Conservation (phyloP, 2,329 filamentous ascomycete genomes). For the Monilinia fructicola region DNA sequence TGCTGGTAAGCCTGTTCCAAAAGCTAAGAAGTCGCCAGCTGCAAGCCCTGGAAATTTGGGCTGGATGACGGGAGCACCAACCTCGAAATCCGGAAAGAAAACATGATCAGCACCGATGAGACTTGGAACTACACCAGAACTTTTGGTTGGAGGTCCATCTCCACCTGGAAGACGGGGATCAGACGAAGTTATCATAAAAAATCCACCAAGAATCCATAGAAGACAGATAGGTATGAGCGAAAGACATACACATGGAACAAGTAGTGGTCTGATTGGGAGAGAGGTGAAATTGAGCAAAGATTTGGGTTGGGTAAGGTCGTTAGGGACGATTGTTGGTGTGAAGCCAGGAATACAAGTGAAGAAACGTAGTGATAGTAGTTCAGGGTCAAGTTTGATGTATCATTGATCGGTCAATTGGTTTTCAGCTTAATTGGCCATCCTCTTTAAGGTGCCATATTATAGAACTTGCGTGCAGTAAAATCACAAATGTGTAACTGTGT, state of each 20-base stretch:
- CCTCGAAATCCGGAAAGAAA: background rate
- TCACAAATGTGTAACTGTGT: background rate
- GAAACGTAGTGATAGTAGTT: background rate
- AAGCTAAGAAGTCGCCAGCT: background rate
- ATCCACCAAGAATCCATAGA: background rate
- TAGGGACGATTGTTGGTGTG: constrained; percentile 17
- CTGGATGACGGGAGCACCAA: background rate
- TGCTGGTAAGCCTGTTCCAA: background rate
- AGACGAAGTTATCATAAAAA: background rate
- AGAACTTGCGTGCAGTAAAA: background rate
- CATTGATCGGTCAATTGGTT: background rate
- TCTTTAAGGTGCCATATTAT: background rate
- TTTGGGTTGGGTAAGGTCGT: constrained; percentile 11
- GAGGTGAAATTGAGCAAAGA: background rate
- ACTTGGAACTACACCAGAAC: background rate
- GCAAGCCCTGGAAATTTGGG: background rate
- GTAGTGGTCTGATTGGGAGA: background rate
- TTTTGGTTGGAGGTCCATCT: too few relatives aligned
- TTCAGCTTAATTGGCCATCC: background rate
- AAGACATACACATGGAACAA: background rate
- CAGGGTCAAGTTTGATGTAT: background rate
- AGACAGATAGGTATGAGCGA: constrained; percentile 1
- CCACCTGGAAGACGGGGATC: background rate
- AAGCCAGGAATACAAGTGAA: constrained; percentile 9
- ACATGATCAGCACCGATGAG: background rate